Evolutionary conservation across 1,284 basidiomycete species (phyloP), one percentile per base, ranked within the genome.

Genomic region (Apiotrichum domesticum): DNA sequence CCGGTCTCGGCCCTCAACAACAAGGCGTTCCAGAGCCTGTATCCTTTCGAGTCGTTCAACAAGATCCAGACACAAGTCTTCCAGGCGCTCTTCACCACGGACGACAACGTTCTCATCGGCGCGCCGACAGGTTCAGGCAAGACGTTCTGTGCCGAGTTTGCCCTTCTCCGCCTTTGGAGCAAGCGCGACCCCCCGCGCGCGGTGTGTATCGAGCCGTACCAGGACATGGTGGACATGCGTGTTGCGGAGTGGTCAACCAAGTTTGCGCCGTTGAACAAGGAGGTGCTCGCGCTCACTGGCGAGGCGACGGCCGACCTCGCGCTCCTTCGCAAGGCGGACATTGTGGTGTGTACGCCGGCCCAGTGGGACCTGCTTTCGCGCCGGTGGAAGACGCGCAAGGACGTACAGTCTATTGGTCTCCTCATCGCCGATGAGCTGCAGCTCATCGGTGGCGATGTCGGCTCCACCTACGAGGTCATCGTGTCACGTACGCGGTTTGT

Each of bases 51-150:
- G 59, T 84, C 83, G 0, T 97, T 98, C 82, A 98, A 98, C 83
- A 98, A 97, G 79, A 96, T 98, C 64, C 96, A 98, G 74, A 98
- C 93, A 0, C 96, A 98, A 77, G 92, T 96, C 40, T 98, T 98
- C 86, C 95, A 98, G 66, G 92, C 94, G 0, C 80, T 98, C 0
- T 98, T 95, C 76, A 94, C 90, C 0, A 88, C 91, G 0, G 93
- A 98, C 71, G 94, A 98, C 71, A 96, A 93, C 67, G 87, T 95
- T 43, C 91, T 98, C 70, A 86, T 98, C 56, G 94, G 93, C 32
- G 95, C 94, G 0, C 95, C 96, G 0, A 93, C 93, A 0, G 95
- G 96, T 9, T 92, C 89, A 57, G 95, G 96, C 35, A 98, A 98
- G 82, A 98, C 93, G 0, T 87, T 98, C 45, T 97, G 92, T 66